A percentile compares a stretch with the other conserved stretches of the same genome.
These are phyloP conservation scores for Cryptosporidium xiaoi DNA, from an alignment of 169 alveolate species.

Conservation along the genomic window DNA sequence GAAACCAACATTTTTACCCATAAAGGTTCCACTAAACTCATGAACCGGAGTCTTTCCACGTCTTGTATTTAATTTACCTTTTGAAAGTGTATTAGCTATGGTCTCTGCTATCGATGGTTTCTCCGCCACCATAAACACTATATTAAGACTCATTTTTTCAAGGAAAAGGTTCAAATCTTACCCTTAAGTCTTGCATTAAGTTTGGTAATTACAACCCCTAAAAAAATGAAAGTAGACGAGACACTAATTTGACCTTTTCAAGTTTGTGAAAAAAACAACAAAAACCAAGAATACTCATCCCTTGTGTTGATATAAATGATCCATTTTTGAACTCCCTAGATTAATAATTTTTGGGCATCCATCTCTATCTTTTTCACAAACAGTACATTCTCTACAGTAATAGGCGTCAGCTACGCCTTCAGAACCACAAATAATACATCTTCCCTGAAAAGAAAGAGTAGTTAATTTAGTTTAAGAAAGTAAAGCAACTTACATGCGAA, in stretches of 20 bases:
- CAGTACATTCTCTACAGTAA: constrained; percentile 97
- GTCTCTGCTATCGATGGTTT: constrained; percentile 98
- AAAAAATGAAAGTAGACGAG: constrained; percentile 34
- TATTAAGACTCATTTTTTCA: constrained; percentile 9
- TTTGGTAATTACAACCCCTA: background rate
- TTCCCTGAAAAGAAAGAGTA: constrained; percentile 87
- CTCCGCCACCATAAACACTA: constrained; percentile 98
- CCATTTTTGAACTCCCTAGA: constrained; percentile 97
- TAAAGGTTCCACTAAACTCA: constrained; percentile 87
- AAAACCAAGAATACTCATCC: constrained; percentile 81
- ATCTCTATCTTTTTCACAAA: constrained; percentile 98
- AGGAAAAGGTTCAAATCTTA: background rate
- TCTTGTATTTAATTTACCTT: constrained; percentile 79
- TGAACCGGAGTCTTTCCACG: constrained; percentile 86
- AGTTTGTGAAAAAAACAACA: background rate
- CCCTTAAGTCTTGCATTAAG: background rate
- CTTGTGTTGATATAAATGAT: constrained; percentile 96
- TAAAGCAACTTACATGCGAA: constrained; percentile 82
- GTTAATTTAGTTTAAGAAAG: background rate
- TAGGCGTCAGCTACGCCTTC: constrained; percentile 98
- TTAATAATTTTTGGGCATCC: constrained; percentile 99
- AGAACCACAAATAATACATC: constrained; percentile 98
- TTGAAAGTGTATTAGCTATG: constrained; percentile 92
- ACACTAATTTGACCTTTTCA: constrained; percentile 5
- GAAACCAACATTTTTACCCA: constrained; percentile 81